phyloP scores from a whole-genome alignment of 2,329 filamentous ascomycete species.

The Conoideocrella luteorostrata region DNA sequence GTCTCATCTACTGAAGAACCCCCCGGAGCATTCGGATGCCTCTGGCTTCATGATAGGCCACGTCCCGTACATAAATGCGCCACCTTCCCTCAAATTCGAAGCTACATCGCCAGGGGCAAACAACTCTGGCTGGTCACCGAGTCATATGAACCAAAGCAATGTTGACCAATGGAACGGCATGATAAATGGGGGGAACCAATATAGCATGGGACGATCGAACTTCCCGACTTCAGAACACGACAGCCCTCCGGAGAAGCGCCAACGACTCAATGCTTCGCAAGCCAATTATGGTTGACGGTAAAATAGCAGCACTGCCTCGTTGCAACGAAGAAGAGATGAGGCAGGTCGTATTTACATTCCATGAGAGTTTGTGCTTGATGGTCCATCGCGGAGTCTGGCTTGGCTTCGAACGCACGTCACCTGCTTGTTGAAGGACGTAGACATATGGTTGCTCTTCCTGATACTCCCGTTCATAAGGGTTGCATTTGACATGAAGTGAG shows the following conservation, averaged over 20 bases:
- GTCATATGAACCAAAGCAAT: slow-evolving; percentile 40
- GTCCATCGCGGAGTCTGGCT: too few species aligned
- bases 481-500: not conserved
- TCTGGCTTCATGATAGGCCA: slow-evolving; percentile 27
- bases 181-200: slow-evolving; percentile 34
- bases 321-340: not conserved
- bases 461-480: not conserved
- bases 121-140: slow-evolving; percentile 46
- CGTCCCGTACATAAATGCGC: slow-evolving; percentile 28
- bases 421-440: slow-evolving; percentile 1
- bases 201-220: slow-evolving; percentile 26
- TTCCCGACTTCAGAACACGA: slow-evolving; percentile 27
- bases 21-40: slow-evolving; percentile 36
- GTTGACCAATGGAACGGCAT: slow-evolving; percentile 43
- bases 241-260: slow-evolving; percentile 46
- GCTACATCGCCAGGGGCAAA: slow-evolving; percentile 42
- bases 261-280: slow-evolving; percentile 40
- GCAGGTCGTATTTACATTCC: not conserved
- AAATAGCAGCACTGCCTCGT: not conserved
- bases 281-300: slow-evolving; percentile 32
- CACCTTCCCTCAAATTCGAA: slow-evolving; percentile 41
- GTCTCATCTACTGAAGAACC: slow-evolving; percentile 70
- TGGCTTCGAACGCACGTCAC: not conserved
- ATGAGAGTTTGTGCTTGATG: too few species aligned
- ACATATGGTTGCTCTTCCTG: not conserved